Evolutionary conservation across 768 basidiomycete species (phyloP), one percentile per base, ranked within the genome.

Genomic region (Suillus ampliporus): DNA sequence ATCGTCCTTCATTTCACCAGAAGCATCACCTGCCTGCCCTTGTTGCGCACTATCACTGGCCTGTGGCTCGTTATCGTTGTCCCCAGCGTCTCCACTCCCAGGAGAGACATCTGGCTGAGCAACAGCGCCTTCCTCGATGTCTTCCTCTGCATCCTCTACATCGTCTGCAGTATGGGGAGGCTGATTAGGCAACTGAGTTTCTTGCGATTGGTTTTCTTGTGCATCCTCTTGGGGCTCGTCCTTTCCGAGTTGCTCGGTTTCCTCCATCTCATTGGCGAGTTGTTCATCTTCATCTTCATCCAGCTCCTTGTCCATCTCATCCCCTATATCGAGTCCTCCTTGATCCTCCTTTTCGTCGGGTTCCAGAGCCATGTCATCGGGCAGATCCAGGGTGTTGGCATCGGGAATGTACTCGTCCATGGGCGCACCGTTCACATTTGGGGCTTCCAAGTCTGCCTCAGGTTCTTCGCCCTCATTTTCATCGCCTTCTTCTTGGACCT

Each of bases 311-410:
- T 77, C 71, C 68, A 79, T 73, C 8, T 71, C 69, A 5, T 69
- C 69, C 37, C 74, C 73, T 40, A 64, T 69, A 2, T 56, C 68
- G 5, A 64, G 56, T 21, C 69, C 71, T 53, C 76, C 71, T n/a
- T 67, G 64, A 23, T 71, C 71, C 10, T 76, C 72, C 35, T 75
- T 67, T 21, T 67, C 67, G 56, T 78, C 74, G 23, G 74, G 74
- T 7, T 80, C 82, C 28, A 96, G 73, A 58, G 94, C 80, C 77
- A 97, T 81, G 65, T 94, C 88, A 38, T 98, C 96, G 0, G 97
- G 97, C 11, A 99, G 82, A 69, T 99, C 91, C 48, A 99, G 83
- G 5, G 87, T 89, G 57, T 97, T 83, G 3, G 89, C 89, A 64
- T 97, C 92, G 26, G 84, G 89, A 50, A 94, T 76, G 63, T 87